Base-by-base conservation (phyloP, 371 early-diverging fungal genomes). In the Coemansia sp. region DNA sequence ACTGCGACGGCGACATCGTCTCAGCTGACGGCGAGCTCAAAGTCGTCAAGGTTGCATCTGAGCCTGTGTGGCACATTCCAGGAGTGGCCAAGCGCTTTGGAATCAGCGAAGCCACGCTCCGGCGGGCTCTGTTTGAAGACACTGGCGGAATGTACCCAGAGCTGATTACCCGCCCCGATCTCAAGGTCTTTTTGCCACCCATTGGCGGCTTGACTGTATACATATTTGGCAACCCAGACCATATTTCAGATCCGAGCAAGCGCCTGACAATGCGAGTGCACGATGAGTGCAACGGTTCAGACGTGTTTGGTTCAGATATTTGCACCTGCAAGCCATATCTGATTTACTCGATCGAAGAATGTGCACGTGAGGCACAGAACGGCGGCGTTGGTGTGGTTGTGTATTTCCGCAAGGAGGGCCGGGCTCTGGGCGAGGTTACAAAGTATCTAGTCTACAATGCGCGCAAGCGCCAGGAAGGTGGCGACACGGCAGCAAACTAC, bases 381-480 rank as follows among this genome's bases (percentile, higher is more conserved):
- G 96, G 96, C 15, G 97, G 97, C 41, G 93, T 93, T 15, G 97
- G 97, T 36, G 84, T 95, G 19, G 92, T 96, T 66, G 92, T 96
- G 15, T 97, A 97, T 81, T 96, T 92, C 83, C 86, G 93, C 62
- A 96, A 96, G 78, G 97, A 96, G 83, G 97, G 97, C 5, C 87
- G 97, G 62, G 96, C 96, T 0, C 73, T 97, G 51, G 97, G 97
- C 61, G 97, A 97, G 72, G 96, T 97, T 15, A 96, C 96, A 40
- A 97, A 97, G 79, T 97, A 96, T 67, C 85, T 96, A 19, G 97
- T 97, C 0, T 97, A 96, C 80, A 96, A 96, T 76, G 95, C 96
- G 2, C 87, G 95, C 72, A 91, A 90, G 83, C 82, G 97, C 46
- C 93, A 94, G 61, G 88, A 86, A 44, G 94, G 92, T 32, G 96